Evolutionary conservation across 495 filamentous ascomycete genomes (phyloP), one percentile per base, ranked within the genome.

Genomic region (Neurospora sp.): DNA sequence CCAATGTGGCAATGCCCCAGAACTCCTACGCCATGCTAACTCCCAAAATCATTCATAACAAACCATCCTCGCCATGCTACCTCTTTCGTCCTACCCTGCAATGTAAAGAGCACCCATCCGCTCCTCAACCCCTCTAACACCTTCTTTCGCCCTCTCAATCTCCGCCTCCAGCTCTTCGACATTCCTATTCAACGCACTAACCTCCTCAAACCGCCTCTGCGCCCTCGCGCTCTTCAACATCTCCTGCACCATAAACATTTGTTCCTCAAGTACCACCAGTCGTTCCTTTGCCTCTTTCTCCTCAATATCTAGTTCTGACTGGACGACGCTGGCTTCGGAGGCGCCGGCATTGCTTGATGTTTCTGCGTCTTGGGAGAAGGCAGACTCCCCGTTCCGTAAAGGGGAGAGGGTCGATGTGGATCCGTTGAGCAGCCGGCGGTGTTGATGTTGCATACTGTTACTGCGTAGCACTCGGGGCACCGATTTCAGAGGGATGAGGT

Each of bases 401-500:
- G 84, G 84, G 0, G 84, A 84, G 0, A 78, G 76, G 6, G 72
- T 46, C 0, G 71, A 54, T 0, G 40, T 42, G 6, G 72, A 44
- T 0, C 79, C 76, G 20, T 83, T 85, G 0, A 81, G 74, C 66
- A 85, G 74, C 40, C 84, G 74, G 77, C 82, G 75, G 81, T 83
- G 81, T 76, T 82, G 54, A 2, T 78, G 75, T 6, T 78, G 76
- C 70, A 85, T 81, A 0, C 89, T 86, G 23, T 88, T 83, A 18
- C 88, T 88, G 72, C 92, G 94, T 39, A 98, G 84, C 69, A 97
- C 85, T 76, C 92, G 92, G 0, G 95, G 96, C n/a, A n/a, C n/a
- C n/a, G n/a, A n/a, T n/a, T 97, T 97, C 16, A 99, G 84, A 1
- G 96, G 93, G 16, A 99, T 87, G 91, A 99, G 95, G 76, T 99